Conservation (phyloP, 495 filamentous ascomycete species). For the Aspergillus indologenus region DNA sequence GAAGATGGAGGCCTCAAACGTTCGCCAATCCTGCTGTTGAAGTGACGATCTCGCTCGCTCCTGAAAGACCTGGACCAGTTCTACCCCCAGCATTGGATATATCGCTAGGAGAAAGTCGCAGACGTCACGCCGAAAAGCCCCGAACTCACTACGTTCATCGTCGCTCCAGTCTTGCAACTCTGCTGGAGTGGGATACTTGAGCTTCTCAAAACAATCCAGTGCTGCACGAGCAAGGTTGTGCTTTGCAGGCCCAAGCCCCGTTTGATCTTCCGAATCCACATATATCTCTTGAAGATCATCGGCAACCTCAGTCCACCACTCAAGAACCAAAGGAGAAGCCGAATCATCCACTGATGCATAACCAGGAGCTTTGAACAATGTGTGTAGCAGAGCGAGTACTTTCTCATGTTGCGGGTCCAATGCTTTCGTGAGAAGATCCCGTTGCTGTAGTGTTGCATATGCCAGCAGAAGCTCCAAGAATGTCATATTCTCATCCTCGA, state of each 20-base stretch:
- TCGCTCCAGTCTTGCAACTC: conserved; percentile 60
- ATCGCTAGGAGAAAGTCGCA: conserved; percentile 75
- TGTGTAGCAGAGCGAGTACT: conserved; percentile 51
- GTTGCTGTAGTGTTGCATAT: conserved; percentile 46
- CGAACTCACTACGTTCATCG: conserved; percentile 67
- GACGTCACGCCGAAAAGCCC: conserved; percentile 75
- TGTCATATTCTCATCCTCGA: conserved; percentile 60
- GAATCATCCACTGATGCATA: conserved; percentile 73
- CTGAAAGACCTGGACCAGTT: conserved; percentile 68
- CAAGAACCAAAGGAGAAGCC: conserved; percentile 70
- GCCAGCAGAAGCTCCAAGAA: conserved; percentile 69
- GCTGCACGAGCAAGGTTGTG: conserved; percentile 37
- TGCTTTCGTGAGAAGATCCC: conserved; percentile 30
- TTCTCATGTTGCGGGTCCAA: conserved; percentile 32
- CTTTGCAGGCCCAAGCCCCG: conserved; percentile 28
- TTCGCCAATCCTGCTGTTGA: conserved; percentile 60
- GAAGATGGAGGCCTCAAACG: conserved; percentile 77
- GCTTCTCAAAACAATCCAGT: conserved; percentile 38
- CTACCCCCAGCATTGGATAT: conserved; percentile 66
- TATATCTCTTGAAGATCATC: conserved; percentile 35
- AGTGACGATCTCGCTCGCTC: conserved; percentile 60
- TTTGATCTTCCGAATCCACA: conserved; percentile 26
- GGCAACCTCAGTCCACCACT: conserved; percentile 72
- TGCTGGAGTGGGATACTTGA: conserved; percentile 32
- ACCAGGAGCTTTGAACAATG: conserved; percentile 67